Base-by-base conservation (phyloP, 164 flowering plant species). In the Brasenia schreberi region DNA sequence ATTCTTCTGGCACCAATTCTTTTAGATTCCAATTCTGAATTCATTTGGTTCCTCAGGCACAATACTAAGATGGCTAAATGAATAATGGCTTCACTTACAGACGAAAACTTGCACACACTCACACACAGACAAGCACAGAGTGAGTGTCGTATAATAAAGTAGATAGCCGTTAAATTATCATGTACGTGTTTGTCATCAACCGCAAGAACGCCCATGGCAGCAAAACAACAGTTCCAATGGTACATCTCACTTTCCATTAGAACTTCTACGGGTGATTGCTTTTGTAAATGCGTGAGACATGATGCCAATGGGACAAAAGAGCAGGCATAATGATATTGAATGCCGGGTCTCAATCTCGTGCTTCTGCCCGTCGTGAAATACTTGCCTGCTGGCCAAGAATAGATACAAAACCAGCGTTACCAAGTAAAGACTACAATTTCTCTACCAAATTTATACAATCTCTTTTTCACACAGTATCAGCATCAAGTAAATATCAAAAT, bases 281-380 rank as follows among this genome's bases (percentile, higher is more conserved):
- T 84, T 91, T 42, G 99, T 91, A 71, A 89, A 65, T 65, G 74
- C 67, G 81, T 94, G 96, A 70, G 80, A 58, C 58, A 85, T 64
- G 63, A 94, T 77, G 67, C 99, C 97, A 63, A 94, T 67, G 19
- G 97, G 96, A 53, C 99, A 91, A 75, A 84, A 87, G 27, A 91
- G 79, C 67, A 91, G 74, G 77, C 97, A 89, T n/a, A 91, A 75
- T 17, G 92, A 88, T 62, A 89, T 87, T 27, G 96, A 91, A 79
- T 91, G 99, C 11, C 99, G 78, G n/a, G 96, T 94, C 76, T 91
- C 96, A 16, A 91, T 67, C 45, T 83, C 68, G 16, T 85, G 82
- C 69, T 83, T 75, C 72, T 85, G 70, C 18, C 99, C 99, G 65
- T 94, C 97, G 0, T 76, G 84, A 72, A 75, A 91, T 52, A 94